Percentiles rank a stretch among this genome's conserved stretches.
phyloP scores from a whole-genome alignment of 805 yeast species.

The Zygosaccharomyces bailii region DNA sequence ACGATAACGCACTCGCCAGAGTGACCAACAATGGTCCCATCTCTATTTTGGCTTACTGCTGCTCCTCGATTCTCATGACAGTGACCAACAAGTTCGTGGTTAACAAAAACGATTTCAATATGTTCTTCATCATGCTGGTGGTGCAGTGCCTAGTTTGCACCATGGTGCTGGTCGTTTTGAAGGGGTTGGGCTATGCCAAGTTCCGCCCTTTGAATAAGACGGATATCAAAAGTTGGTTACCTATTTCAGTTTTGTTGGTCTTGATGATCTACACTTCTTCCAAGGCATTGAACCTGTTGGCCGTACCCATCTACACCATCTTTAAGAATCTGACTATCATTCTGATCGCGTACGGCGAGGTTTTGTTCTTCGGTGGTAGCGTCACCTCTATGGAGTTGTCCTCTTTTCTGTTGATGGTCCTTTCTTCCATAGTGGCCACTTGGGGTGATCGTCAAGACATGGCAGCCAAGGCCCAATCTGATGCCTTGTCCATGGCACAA shows the following conservation, averaged over 20 bases:
- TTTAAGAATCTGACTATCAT: slow-evolving; percentile 97
- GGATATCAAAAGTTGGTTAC: slow-evolving; percentile 95
- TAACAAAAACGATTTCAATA: slow-evolving; percentile 61
- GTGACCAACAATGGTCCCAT: slow-evolving; percentile 50
- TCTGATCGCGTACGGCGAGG: slow-evolving; percentile 97
- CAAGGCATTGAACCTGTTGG: slow-evolving; percentile 85
- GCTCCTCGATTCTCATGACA: slow-evolving; percentile 94
- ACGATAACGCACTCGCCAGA: slow-evolving; percentile 23
- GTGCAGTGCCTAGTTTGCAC: slow-evolving; percentile 86
- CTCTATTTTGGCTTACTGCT: slow-evolving; percentile 81
- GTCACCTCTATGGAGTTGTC: slow-evolving; percentile 88
- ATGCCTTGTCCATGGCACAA: background rate
- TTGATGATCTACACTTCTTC: slow-evolving; percentile 95
- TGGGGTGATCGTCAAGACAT: slow-evolving; percentile 63
- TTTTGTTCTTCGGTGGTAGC: slow-evolving; percentile 90
- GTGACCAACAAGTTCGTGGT: slow-evolving; percentile 95
- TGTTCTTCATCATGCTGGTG: slow-evolving; percentile 86
- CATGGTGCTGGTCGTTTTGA: slow-evolving; percentile 65
- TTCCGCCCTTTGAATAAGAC: slow-evolving; percentile 80
- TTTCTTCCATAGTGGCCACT: slow-evolving; percentile 94
- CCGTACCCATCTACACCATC: slow-evolving; percentile 95
- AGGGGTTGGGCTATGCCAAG: slow-evolving; percentile 69
- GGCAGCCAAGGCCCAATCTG: slow-evolving; percentile 25
- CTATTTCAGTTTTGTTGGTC: slow-evolving; percentile 85
- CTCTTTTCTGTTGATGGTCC: slow-evolving; percentile 86